Base-by-base conservation (phyloP, 2,329 filamentous ascomycete species). In the Aspergillus brunneoviolaceus region DNA sequence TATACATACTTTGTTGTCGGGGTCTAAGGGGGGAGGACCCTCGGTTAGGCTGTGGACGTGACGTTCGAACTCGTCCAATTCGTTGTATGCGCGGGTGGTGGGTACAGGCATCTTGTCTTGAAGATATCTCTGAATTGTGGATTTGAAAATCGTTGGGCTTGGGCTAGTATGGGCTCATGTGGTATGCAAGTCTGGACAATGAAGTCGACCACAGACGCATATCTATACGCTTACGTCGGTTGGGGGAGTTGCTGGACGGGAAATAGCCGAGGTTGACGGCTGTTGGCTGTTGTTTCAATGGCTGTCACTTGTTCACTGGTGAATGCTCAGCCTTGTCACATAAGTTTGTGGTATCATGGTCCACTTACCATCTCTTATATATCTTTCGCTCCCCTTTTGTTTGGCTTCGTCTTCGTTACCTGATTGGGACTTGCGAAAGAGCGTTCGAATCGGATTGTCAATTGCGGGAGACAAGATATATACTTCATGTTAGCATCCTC, bases 1-100 rank as follows among this genome's bases (percentile, higher is more conserved):
- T 12, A n/a, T 45, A 19, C 39, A 9, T 19, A 45, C 39, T 45
- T 45, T 45, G 14, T 12, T 45, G 39, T 45, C 39, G 5, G 39
- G 39, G 39, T 45, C 39, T n/a, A n/a, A 19, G 5, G 39, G 14
- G 5, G 39, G 39, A n/a, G 39, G 39, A 5, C 39, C 39, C 39
- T 16, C 16, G 14, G 39, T 16, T 45, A 45, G n/a, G 14, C 39
- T 45, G 39, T 45, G 39, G 14, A 45, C 67, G 14, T 65, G 64
- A 49, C 72, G 57, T 48, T 74, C 72, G 64, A 74, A 74, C 52
- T 74, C 67, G 49, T 69, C 65, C 55, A 74, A 57, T 59, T 70
- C 39, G 39, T 45, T 45, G 39, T 45, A 45, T 7, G 1, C 39
- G 5, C 39, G 39, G 12, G 39, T 45, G 45, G 47, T 49, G 39